A percentile compares a stretch with the other conserved stretches of the same genome.
These are phyloP conservation scores for Cupressus sempervirens DNA, from an alignment of 75 land plant genomes.

Conservation along the genomic window DNA sequence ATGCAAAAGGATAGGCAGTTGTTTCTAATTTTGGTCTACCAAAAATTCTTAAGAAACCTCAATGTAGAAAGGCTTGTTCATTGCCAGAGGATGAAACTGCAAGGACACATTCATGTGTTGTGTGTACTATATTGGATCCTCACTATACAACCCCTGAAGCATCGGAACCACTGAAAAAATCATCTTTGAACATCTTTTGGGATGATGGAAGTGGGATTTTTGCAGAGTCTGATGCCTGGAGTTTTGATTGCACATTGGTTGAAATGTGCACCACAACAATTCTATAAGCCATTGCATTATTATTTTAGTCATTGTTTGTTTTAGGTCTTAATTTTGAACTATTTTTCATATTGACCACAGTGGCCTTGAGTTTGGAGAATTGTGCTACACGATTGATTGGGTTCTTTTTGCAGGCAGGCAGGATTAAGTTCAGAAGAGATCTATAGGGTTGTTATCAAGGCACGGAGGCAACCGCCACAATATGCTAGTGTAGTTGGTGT, in stretches of 20 bases:
- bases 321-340: too few relatives aligned
- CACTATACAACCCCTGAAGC: too few relatives aligned
- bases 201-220: constrained; percentile 84
- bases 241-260: constrained; percentile 91
- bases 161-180: too few relatives aligned
- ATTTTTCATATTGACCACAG: neutral
- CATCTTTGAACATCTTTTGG: constrained; percentile 82
- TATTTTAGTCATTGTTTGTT: neutral
- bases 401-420: constrained; percentile 63
- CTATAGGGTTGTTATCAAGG: too few relatives aligned
- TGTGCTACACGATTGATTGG: neutral
- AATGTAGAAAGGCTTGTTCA: too few relatives aligned
- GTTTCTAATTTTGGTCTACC: too few relatives aligned
- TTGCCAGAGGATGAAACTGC: too few relatives aligned
- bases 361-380: neutral
- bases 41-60: too few relatives aligned
- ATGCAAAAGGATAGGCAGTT: too few relatives aligned
- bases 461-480: constrained; percentile 68
- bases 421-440: constrained; percentile 81
- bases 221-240: constrained; percentile 90
- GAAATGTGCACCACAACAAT: constrained; percentile 94
- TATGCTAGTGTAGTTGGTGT: constrained; percentile 94
- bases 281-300: constrained; percentile 51
- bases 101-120: too few relatives aligned
- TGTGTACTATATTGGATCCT: too few relatives aligned